phyloP scores from a whole-genome alignment of 257 asterid genomes.

The Datura wrightii region DNA sequence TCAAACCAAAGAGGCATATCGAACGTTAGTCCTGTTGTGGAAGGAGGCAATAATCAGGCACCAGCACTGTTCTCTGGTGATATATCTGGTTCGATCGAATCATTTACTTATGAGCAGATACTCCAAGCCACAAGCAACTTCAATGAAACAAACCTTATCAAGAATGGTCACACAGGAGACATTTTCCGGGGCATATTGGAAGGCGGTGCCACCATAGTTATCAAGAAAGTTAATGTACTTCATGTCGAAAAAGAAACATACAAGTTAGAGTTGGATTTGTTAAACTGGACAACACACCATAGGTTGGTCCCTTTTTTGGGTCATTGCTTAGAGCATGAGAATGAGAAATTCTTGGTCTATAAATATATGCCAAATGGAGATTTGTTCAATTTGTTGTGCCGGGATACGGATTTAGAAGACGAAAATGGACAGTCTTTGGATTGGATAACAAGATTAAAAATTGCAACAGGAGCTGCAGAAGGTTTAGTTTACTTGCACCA shows the following conservation, averaged over 20 bases:
- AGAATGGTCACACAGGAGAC: constrained; percentile 75
- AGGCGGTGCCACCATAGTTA: constrained; percentile 50
- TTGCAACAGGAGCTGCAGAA: constrained; percentile 81
- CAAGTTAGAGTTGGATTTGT: constrained; percentile 58
- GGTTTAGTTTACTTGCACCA: constrained; percentile 69
- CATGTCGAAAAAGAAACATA: constrained; percentile 44
- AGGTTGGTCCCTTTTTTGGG: constrained; percentile 73
- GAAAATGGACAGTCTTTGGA: constrained; percentile 64
- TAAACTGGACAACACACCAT: constrained; percentile 48
- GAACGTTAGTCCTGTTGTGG: constrained; percentile 34
- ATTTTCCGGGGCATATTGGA: constrained; percentile 60
- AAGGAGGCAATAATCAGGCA: constrained; percentile 30
- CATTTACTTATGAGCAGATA: constrained; percentile 60
- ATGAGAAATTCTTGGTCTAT: constrained; percentile 64
- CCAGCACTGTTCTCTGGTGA: constrained; percentile 32
- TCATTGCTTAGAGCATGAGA: constrained; percentile 64
- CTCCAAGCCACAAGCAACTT: constrained; percentile 60
- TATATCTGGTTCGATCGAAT: constrained; percentile 51
- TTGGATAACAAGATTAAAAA: constrained; percentile 83
- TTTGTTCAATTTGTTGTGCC: constrained; percentile 57
- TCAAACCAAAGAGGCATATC: constrained; percentile 28
- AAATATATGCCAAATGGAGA: constrained; percentile 69
- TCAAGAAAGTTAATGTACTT: constrained; percentile 62
- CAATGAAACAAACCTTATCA: constrained; percentile 53
- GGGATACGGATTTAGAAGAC: constrained; percentile 41